These are phyloP conservation scores for Cystoderma amianthinum DNA, from an alignment of 768 basidiomycete genomes.

Conservation along the genomic window DNA sequence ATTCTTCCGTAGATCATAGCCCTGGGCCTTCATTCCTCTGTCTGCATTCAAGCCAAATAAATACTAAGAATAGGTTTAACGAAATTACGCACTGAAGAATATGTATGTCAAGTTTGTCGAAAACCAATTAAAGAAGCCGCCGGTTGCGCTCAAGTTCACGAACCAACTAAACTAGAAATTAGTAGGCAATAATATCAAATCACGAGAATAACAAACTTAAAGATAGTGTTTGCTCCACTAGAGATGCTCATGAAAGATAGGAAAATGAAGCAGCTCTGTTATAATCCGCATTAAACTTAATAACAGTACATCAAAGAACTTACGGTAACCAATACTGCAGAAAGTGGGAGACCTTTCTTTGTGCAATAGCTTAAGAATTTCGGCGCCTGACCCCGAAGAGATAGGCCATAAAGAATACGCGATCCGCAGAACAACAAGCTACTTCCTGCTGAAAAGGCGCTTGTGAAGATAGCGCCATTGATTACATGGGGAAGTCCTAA, in stretches of 20 bases:
- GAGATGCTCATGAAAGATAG: slow-evolving; percentile 64
- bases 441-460: slow-evolving; percentile 68
- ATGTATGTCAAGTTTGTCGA: slow-evolving; percentile 67
- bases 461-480: slow-evolving; percentile 67
- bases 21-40: slow-evolving; percentile 58
- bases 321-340: slow-evolving; percentile 27
- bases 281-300: neutral
- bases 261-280: slow-evolving; percentile 35
- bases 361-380: slow-evolving; percentile 36
- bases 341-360: slow-evolving; percentile 39
- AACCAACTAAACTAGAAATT: slow-evolving; percentile 49
- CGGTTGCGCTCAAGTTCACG: slow-evolving; percentile 58
- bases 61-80: slow-evolving; percentile 10
- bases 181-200: neutral
- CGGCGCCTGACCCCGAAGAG: slow-evolving; percentile 45
- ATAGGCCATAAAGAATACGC: slow-evolving; percentile 45
- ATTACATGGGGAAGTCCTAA: slow-evolving; percentile 60
- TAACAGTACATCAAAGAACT: slow-evolving; percentile 5
- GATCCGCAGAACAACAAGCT: slow-evolving; percentile 53
- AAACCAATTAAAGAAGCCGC: slow-evolving; percentile 65
- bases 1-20: slow-evolving; percentile 52
- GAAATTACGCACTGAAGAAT: slow-evolving; percentile 23
- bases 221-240: slow-evolving; percentile 47
- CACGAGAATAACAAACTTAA: slow-evolving; percentile 42
- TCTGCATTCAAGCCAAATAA: slow-evolving; percentile 23